A percentile compares a stretch with the other conserved stretches of the same genome.
Evolutionary conservation across 192 early-diverging fungal species (phyloP).

Genomic region (Linnemannia schmuckeri): DNA sequence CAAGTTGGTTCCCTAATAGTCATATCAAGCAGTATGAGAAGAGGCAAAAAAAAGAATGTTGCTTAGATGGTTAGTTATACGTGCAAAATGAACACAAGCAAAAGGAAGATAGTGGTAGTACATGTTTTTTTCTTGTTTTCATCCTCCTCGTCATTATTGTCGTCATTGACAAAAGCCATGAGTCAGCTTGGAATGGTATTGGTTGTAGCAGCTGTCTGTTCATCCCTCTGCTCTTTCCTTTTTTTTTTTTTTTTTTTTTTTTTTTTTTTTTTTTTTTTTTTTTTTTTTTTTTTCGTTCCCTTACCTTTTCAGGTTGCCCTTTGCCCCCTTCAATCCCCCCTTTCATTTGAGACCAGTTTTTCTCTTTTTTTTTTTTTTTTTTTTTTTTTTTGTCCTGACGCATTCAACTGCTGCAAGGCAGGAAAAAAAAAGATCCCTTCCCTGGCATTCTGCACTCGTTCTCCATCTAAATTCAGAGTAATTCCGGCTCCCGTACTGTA

Average conservation of each 20-base stretch:
- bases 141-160: neutral
- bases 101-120: neutral
- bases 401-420: conserved; percentile 2
- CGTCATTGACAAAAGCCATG: neutral
- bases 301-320: neutral
- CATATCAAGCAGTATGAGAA: neutral
- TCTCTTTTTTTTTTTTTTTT: neutral
- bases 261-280: neutral
- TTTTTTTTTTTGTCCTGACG: neutral
- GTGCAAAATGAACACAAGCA: neutral
- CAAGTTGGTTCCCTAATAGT: conserved; percentile 50
- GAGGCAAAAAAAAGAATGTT: neutral
- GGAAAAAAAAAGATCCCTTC: neutral
- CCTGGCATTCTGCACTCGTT: too few relatives aligned
- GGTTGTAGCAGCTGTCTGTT: neutral
- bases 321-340: neutral
- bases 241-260: neutral
- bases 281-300: neutral
- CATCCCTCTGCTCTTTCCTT: neutral
- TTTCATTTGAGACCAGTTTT: neutral
- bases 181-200: conserved; percentile 4
- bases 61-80: neutral
- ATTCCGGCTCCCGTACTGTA: neutral
- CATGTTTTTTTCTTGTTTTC: neutral
- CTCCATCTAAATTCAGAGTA: neutral